Base-by-base conservation (phyloP, 2,329 filamentous ascomycete species). In the Colletotrichum simmondsii region DNA sequence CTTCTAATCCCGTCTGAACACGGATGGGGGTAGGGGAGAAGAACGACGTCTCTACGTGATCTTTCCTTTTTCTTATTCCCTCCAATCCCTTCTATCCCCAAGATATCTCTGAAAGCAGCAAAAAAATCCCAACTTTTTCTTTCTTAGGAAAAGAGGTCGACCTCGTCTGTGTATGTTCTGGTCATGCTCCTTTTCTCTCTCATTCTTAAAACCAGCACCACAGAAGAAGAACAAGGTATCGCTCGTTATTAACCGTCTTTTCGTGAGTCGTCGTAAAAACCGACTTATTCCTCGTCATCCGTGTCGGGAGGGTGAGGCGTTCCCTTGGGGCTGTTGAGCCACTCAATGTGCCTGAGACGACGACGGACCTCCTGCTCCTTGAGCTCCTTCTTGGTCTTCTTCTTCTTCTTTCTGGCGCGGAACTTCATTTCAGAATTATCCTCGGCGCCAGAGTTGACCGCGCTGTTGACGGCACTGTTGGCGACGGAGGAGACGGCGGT, bases 361-460 rank as follows among this genome's bases (percentile, higher is more conserved):
- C 96, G 91, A 75, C 97, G 90, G 56, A 93, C 93, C 85, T 98
- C 96, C 24, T 93, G 89, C 83, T 99, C 97, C 90, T 99, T 99
- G 81, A 95, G 78, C 84, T 99, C 95, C 85, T 95, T 95, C 87
- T 97, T 94, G 70, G 97, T 99, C 91, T 97, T 91, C 94, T 99
- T 99, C 92, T 96, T 97, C 95, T 98, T 98, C 90, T 95, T 97
- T 84, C 89, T 91, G 11, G 93, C 88, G 83, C 89, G 91, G 92
- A 99, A 99, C 86, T 97, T 96, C 88, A 99, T 90, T 73, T 83
- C 93, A 82, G 79, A 88, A 73, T 91, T 91, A 77, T 97, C 95
- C 84, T 98, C 96, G 1, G 88, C 91, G n/a, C 95, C 95, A 64
- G 91, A 93, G 86, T 95, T 96, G 72, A 92, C 92, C 2, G 93